phyloP scores from a whole-genome alignment of 139 green algal species.

The Gonium pectorale region DNA sequence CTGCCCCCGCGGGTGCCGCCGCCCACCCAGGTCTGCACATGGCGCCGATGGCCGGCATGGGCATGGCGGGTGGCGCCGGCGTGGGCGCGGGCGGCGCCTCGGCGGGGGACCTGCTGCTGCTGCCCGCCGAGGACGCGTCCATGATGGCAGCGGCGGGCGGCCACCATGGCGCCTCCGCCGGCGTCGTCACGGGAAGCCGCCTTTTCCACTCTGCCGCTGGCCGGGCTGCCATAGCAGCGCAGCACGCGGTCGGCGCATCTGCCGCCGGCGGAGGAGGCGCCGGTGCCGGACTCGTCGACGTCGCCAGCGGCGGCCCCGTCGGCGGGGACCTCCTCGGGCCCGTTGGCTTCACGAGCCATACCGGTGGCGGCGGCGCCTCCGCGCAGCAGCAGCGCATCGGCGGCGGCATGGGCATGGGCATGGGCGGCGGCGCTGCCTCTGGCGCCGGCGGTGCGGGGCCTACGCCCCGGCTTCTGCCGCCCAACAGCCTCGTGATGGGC shows the following conservation, averaged over 20 bases:
- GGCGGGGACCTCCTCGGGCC: too few species aligned
- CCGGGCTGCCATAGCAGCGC: too few species aligned
- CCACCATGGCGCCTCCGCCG: neutral
- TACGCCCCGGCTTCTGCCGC: neutral
- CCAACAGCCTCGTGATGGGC: neutral
- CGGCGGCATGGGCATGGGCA: neutral
- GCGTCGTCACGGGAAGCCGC: neutral
- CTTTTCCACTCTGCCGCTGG: slow-evolving; percentile 20
- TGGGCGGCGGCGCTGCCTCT: neutral
- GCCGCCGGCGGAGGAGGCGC: neutral
- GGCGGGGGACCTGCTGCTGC: too few species aligned
- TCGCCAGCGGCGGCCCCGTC: neutral
- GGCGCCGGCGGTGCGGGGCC: slow-evolving; percentile 1
- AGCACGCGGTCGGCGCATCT: neutral
- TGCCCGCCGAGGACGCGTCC: neutral
- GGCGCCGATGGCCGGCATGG: too few species aligned
- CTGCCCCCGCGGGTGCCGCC: too few species aligned
- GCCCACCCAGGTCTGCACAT: too few species aligned
- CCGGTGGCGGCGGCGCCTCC: neutral
- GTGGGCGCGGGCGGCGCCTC: too few species aligned
- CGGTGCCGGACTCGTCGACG: neutral
- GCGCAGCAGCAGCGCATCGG: neutral
- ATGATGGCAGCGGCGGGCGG: neutral
- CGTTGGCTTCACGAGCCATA: neutral
- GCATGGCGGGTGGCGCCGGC: too few species aligned